Base-by-base conservation (phyloP, 176 grass and related monocot genomes). In the Calamus simplicifolius region DNA sequence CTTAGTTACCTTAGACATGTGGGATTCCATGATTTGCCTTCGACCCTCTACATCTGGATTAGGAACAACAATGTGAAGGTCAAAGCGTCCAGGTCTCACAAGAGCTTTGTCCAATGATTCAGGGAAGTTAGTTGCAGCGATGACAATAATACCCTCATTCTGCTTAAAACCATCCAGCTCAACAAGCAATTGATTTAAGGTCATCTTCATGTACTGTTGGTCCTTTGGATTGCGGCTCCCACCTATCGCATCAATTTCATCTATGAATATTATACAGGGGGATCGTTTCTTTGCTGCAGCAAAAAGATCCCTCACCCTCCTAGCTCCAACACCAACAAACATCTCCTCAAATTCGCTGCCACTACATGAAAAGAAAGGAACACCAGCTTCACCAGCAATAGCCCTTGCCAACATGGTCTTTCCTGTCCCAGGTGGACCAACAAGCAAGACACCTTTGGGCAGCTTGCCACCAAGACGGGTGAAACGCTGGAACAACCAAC, bases 151-250 rank as follows among this genome's bases (percentile, higher is more conserved):
- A 5, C 92, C 92, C 4, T 90, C 86, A 59, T 96, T 96, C 75
- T 96, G 83, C 83, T 96, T 96, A 72, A 96, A 96, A 18, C 92
- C 92, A 85, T 96, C 92, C 54, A 96, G 64, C 64, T 96, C 92
- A 56, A 96, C 86, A 52, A 96, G 86, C 71, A 96, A 75, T 51
- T 96, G 92, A 73, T 96, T 96, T 63, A 96, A 69, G 0, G 92
- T 96, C 92, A 96, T 90, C 72, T 96, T 96, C 83, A 90, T 85
- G 67, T 96, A 88, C 69, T 90, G 86, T 49, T 90, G 92, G 71
- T 96, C 92, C 69, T 90, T 96, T 6, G 92, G 92, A 23, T 96
- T 96, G 56, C 92, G 76, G 59, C 83, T 96, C 61, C 92, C 92
- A 72, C 92, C 92, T 43, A 96, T 90, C 0, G 92, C 92, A 65